A percentile compares a stretch with the other conserved stretches of the same genome.
Evolutionary conservation across 2,329 filamentous ascomycete genomes (phyloP).

Genomic region (Fusarium hainanense): DNA sequence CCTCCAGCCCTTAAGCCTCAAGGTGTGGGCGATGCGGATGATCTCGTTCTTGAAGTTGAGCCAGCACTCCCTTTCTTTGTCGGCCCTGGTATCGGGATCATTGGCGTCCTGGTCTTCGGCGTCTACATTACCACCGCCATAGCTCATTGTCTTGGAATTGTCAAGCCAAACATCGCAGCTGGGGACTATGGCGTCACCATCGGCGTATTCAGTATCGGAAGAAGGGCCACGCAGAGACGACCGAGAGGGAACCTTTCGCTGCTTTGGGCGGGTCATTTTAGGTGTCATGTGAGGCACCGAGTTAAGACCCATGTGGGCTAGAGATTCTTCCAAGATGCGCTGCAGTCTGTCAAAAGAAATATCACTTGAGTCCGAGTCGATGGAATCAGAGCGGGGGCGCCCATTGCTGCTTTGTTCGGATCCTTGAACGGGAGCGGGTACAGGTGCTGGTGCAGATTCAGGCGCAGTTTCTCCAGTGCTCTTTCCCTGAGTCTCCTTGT

Average conservation of each 20-base stretch:
- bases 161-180: constrained; percentile 86
- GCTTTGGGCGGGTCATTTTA: constrained; percentile 57
- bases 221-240: constrained; percentile 64
- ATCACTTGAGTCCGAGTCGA: constrained; percentile 74
- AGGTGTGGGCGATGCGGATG: constrained; percentile 86
- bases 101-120: constrained; percentile 53
- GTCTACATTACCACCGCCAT: constrained; percentile 63
- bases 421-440: constrained; percentile 25
- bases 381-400: constrained; percentile 62
- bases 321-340: constrained; percentile 77
- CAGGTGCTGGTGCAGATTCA: constrained; percentile 18
- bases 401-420: constrained; percentile 33
- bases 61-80: constrained; percentile 83
- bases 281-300: constrained; percentile 58
- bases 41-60: constrained; percentile 91
- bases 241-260: constrained; percentile 47
- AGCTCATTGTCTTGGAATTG: constrained; percentile 88
- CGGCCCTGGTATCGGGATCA: constrained; percentile 56
- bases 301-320: constrained; percentile 64
- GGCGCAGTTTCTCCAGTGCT: constrained; percentile 12
- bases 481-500: constrained; percentile 46
- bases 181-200: constrained; percentile 85
- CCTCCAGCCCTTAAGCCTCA: constrained; percentile 92
- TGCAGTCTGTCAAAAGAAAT: constrained; percentile 84
- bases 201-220: constrained; percentile 86